Evolutionary conservation across 345 rosid species (phyloP).

Genomic region (Syzygium aqueum): DNA sequence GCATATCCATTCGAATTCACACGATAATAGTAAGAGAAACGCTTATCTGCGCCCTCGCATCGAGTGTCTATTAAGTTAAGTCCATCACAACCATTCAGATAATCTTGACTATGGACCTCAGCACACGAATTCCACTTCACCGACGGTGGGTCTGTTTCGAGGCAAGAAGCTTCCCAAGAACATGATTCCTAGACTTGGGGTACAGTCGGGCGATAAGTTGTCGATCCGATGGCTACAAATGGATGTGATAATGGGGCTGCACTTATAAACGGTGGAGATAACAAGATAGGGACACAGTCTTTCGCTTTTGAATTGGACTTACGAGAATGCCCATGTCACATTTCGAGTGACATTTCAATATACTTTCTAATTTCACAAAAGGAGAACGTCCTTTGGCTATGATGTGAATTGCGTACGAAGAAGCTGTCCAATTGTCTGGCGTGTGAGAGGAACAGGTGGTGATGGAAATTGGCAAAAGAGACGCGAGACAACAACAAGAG

Average conservation of each 20-base stretch:
- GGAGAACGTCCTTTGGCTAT: background rate
- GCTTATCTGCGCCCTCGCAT: no score
- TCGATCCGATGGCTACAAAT: background rate
- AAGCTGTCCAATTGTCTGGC: accelerated
- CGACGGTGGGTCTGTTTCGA: background rate
- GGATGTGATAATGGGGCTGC: background rate
- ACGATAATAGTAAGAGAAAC: no score
- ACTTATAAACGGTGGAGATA: background rate
- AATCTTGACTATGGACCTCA: background rate
- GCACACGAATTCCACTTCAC: background rate
- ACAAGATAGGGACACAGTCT: background rate
- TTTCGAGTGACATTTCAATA: background rate
- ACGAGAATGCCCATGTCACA: background rate
- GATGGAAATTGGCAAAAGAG: background rate
- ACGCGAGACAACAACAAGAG: background rate
- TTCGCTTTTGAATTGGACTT: background rate
- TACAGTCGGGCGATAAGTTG: background rate
- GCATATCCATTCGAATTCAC: no score
- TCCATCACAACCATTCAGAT: background rate
- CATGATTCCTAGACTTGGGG: background rate
- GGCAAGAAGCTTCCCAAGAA: background rate
- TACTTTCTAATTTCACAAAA: background rate
- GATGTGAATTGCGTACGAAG: background rate
- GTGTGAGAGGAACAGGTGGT: background rate
- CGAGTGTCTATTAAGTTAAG: background rate